phyloP scores from a whole-genome alignment of 345 rosid genomes.

The Eucalyptus microcorys region DNA sequence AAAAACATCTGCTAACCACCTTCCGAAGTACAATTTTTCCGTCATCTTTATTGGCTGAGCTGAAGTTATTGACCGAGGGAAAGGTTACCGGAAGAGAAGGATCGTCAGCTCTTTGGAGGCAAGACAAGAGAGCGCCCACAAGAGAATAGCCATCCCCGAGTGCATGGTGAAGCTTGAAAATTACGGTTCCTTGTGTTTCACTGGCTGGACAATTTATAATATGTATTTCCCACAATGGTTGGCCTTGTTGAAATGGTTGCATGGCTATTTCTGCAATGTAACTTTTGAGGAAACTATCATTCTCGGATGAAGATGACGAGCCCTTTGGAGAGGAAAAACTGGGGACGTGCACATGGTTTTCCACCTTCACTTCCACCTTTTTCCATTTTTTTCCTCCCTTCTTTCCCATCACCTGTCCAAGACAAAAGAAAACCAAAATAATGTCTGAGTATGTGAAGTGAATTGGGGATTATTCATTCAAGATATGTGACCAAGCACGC shows the following conservation, averaged over 20 bases:
- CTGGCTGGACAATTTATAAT: constrained; percentile 12
- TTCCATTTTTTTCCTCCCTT: not conserved
- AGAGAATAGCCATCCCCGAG: constrained; percentile 33
- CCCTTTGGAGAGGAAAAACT: not conserved
- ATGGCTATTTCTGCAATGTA: constrained; percentile 1
- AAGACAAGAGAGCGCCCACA: constrained; percentile 24
- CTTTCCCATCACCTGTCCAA: not conserved
- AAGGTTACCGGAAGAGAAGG: constrained; percentile 26
- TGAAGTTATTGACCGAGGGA: constrained; percentile 3
- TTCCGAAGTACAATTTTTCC: not conserved
- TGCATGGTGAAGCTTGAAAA: constrained; percentile 23
- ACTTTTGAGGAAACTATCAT: constrained; percentile 2
- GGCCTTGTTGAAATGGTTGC: not conserved
- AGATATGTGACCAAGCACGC: not conserved
- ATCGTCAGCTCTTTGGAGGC: constrained; percentile 16
- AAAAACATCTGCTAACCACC: not conserved
- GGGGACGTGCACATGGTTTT: constrained; percentile 2
- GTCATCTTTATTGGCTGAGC: not conserved
- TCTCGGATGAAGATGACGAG: not conserved
- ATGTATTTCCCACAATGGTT: constrained; percentile 24
- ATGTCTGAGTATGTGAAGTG: not conserved
- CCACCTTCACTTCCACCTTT: not conserved
- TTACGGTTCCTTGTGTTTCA: not conserved
- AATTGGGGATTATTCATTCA: not conserved
- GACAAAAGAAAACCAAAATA: not conserved